Conservation (phyloP, 31 red algal genomes). For the Odonthalia washingtoniensis region DNA sequence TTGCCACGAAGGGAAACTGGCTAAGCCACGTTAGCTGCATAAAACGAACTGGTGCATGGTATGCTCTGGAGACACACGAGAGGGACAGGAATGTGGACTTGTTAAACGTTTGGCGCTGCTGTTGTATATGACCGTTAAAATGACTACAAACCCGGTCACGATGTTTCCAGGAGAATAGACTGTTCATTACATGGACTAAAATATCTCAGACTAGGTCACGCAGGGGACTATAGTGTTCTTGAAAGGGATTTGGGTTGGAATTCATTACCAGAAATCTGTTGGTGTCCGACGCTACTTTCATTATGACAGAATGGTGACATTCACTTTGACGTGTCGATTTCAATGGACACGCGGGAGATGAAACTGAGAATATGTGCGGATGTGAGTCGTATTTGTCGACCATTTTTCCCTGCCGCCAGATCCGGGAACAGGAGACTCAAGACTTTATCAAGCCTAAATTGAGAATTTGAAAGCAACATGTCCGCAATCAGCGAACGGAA, state of each 20-base stretch:
- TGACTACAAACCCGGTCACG: slow-evolving; percentile 68
- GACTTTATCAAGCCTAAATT: slow-evolving; percentile 65
- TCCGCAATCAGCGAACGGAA: too few relatives aligned
- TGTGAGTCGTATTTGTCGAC: slow-evolving; percentile 90
- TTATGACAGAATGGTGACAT: slow-evolving; percentile 86
- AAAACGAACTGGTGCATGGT: slow-evolving; percentile 99
- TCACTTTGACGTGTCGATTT: slow-evolving; percentile 89
- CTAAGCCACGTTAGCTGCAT: slow-evolving; percentile 97
- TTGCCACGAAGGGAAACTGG: slow-evolving; percentile 97
- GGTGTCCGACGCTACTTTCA: slow-evolving; percentile 71
- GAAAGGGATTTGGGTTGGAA: slow-evolving; percentile 96
- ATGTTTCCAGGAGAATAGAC: slow-evolving; percentile 94
- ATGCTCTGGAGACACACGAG: slow-evolving; percentile 98
- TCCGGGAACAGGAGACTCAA: slow-evolving; percentile 33
- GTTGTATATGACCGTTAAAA: slow-evolving; percentile 93
- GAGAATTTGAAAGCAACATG: slow-evolving; percentile 78
- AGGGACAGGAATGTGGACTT: slow-evolving; percentile 95
- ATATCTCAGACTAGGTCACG: slow-evolving; percentile 62
- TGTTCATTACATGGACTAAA: slow-evolving; percentile 82
- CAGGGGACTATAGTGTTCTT: slow-evolving; percentile 89
- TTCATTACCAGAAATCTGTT: slow-evolving; percentile 80
- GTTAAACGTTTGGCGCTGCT: slow-evolving; percentile 98
- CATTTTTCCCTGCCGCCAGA: slow-evolving; percentile 87
- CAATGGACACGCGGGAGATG: slow-evolving; percentile 80
- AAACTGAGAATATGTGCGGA: slow-evolving; percentile 95